phyloP scores from a whole-genome alignment of 164 flowering plant genomes.

The Platanus orientalis region DNA sequence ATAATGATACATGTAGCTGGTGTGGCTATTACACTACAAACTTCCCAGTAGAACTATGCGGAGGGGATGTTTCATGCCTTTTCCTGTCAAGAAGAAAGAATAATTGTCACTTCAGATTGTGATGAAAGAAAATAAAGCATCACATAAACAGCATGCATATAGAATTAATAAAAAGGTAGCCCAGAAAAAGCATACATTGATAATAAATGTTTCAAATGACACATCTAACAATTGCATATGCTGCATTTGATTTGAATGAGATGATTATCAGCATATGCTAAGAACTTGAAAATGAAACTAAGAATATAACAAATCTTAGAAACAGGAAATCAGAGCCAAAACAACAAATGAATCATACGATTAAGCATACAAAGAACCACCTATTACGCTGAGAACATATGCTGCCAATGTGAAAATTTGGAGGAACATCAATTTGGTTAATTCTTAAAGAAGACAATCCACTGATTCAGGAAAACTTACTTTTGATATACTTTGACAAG shows the following conservation, averaged over 20 bases:
- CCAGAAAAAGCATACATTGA: neutral
- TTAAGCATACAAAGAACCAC: too few species aligned
- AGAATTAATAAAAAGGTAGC: too few species aligned
- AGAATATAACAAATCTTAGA: neutral
- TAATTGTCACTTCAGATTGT: neutral
- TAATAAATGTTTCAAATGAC: too few species aligned
- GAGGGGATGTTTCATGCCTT: slow-evolving; percentile 13
- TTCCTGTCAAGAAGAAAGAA: slow-evolving; percentile 22
- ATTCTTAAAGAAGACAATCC: slow-evolving; percentile 1
- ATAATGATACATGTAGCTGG: slow-evolving; percentile 17
- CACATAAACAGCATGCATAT: neutral
- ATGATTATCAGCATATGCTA: neutral
- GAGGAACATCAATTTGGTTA: neutral
- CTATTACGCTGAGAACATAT: too few species aligned
- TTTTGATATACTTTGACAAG: slow-evolving; percentile 32
- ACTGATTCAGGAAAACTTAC: slow-evolving; percentile 42
- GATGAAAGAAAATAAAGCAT: neutral
- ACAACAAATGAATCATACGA: neutral
- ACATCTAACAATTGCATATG: too few species aligned
- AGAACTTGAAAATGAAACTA: neutral
- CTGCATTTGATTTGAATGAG: neutral
- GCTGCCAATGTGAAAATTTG: too few species aligned
- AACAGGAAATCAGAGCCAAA: neutral
- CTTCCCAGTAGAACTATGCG: slow-evolving; percentile 7
- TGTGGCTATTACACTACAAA: slow-evolving; percentile 8